Base-by-base conservation (phyloP, 2,329 filamentous ascomycete genomes). In the Hyphodiscus sp. region DNA sequence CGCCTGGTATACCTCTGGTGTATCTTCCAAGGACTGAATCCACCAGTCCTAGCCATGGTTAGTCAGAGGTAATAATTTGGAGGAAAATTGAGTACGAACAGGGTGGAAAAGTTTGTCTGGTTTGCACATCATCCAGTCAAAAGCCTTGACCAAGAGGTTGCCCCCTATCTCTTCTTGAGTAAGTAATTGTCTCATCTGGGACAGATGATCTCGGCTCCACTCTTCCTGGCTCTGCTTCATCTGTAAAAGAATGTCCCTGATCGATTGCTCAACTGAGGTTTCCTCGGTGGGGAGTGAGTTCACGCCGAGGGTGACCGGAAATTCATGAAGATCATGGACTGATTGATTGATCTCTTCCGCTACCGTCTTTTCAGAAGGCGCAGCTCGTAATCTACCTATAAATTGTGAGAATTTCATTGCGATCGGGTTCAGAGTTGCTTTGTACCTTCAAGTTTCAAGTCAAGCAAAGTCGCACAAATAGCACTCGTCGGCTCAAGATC, bases 401-500 rank as follows among this genome's bases (percentile, higher is more conserved):
- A 1, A 26, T 5, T 38, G n/a, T 54, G 10, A 57, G 33, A 38
- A 26, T 4, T 4, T 8, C 23, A 4, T 26, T 26, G 8, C 23
- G 51, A 19, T 19, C 4, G 33, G 6, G 9, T 9, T 38, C 38
- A 41, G 20, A 41, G 41, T 26, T 47, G 7, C 13, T 15, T 26
- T 26, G 30, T 47, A 47, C 58, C 50, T 52, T 58, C 49, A 3
- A 23, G 38, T 30, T 49, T 58, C 20, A 58, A 41, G 33, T 61
- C 58, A 6, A 61, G 42, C 8, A 61, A 38, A 13, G 56, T 58
- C 16, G 56, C 54, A 42, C 54, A 56, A 18, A 61, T 51, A 16
- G 58, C 54, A 43, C 54, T 55, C n/a, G 43, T n/a, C n/a, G 53
- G 47, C 41, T 61, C 59, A 11, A 57, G 16, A 47, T 61, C 57